phyloP scores from a whole-genome alignment of 208 protist genomes.

The Acanthamoeba triangularis region DNA sequence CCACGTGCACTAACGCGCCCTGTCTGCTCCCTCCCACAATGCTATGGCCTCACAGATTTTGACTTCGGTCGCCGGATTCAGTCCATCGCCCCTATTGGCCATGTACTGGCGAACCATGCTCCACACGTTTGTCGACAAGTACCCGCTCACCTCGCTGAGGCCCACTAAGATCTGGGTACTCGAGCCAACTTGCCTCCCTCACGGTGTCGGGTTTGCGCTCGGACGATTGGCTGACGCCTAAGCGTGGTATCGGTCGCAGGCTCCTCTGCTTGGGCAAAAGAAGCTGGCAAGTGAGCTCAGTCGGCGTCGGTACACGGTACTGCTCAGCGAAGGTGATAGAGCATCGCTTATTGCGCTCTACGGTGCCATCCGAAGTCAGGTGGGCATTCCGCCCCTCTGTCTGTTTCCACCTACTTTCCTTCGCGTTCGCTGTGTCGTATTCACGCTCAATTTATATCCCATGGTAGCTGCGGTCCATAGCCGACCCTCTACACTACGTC shows the following conservation, averaged over 20 bases:
- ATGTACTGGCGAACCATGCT: constrained; percentile 63
- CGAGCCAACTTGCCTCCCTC: background rate
- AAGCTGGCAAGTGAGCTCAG: constrained; percentile 18
- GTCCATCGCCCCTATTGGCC: background rate
- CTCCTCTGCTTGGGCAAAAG: constrained; percentile 11
- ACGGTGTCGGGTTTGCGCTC: background rate
- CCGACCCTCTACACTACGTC: constrained; percentile 13
- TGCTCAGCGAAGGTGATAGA: constrained; percentile 7
- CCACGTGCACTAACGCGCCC: background rate
- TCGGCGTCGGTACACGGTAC: background rate
- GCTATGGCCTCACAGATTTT: background rate
- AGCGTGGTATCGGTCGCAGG: background rate
- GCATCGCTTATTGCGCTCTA: constrained; percentile 23
- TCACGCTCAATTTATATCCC: background rate
- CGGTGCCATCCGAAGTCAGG: constrained; percentile 45
- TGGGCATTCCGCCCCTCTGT: background rate
- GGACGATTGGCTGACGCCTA: background rate
- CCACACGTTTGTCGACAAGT: constrained; percentile 72
- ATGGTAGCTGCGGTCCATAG: background rate
- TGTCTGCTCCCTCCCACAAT: too few relatives aligned
- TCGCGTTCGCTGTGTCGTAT: background rate
- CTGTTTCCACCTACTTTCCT: background rate
- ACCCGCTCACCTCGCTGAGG: constrained; percentile 28
- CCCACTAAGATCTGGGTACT: constrained; percentile 58
- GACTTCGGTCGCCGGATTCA: background rate